Conservation (phyloP, 2,329 filamentous ascomycete species). For the Cladophialophora exuberans region DNA sequence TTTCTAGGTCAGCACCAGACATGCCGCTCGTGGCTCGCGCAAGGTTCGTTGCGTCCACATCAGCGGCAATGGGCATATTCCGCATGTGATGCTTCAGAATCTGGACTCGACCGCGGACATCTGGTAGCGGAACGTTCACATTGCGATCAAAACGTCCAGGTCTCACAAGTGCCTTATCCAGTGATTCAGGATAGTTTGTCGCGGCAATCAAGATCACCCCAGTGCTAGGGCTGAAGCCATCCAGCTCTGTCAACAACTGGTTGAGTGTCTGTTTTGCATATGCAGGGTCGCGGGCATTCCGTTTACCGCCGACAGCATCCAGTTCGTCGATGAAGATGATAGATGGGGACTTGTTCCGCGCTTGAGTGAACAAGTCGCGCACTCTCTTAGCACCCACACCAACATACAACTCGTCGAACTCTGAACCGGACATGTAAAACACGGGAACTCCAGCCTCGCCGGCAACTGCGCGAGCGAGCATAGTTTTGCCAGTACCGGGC, state of each 20-base stretch:
- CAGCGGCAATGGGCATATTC: conserved; percentile 78
- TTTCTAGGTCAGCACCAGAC: conserved; percentile 94
- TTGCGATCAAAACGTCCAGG: conserved; percentile 96
- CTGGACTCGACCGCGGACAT: conserved; percentile 88
- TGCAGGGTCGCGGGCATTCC: conserved; percentile 88
- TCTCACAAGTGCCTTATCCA: conserved; percentile 92
- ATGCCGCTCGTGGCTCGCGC: conserved; percentile 88
- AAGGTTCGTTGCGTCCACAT: conserved; percentile 82
- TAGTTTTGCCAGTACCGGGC: conserved; percentile 95
- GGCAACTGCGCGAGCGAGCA: conserved; percentile 91
- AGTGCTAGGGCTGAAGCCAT: conserved; percentile 93
- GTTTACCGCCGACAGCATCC: conserved; percentile 90
- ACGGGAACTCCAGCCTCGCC: conserved; percentile 97
- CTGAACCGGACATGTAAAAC: conserved; percentile 99
- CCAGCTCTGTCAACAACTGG: conserved; percentile 92
- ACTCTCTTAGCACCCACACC: conserved; percentile 96
- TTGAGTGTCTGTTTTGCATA: conserved; percentile 98
- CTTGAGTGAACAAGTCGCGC: conserved; percentile 84
- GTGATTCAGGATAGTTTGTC: conserved; percentile 91
- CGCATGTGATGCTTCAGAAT: conserved; percentile 93
- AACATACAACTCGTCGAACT: conserved; percentile 98
- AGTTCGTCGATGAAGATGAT: conserved; percentile 97
- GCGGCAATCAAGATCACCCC: conserved; percentile 95
- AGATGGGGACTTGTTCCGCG: conserved; percentile 81
- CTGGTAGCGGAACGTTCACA: conserved; percentile 83